Evolutionary conservation across 2,329 filamentous ascomycete genomes (phyloP).

Genomic region (Aaosphaeria arxii): DNA sequence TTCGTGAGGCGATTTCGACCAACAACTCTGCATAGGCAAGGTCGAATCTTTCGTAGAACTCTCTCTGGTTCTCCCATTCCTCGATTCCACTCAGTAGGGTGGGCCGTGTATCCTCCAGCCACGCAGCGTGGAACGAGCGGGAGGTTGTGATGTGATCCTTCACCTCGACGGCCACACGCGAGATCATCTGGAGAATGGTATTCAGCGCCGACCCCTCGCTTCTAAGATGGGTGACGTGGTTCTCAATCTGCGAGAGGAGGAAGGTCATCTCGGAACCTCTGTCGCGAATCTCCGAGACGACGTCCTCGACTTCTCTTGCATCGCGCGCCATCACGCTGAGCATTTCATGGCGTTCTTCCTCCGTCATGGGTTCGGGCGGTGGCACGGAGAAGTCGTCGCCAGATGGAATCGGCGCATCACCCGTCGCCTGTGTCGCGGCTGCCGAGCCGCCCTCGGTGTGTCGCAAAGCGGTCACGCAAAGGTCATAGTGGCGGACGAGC

Average conservation of each 20-base stretch:
- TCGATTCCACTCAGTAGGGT: slow-evolving; percentile 64
- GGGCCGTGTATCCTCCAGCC: slow-evolving; percentile 68
- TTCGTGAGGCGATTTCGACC: slow-evolving; percentile 76
- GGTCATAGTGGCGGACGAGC: slow-evolving; percentile 83
- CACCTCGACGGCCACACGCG: slow-evolving; percentile 65
- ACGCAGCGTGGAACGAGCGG: slow-evolving; percentile 60
- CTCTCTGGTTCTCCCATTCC: slow-evolving; percentile 72
- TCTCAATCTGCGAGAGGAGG: slow-evolving; percentile 61
- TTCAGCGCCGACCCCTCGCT: slow-evolving; percentile 57
- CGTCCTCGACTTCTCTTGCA: slow-evolving; percentile 60
- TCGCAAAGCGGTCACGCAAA: slow-evolving; percentile 86
- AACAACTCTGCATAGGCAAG: slow-evolving; percentile 81
- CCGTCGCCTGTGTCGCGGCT: slow-evolving; percentile 43
- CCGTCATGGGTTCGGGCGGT: slow-evolving; percentile 69
- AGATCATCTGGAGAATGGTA: slow-evolving; percentile 63
- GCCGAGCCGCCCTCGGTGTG: slow-evolving; percentile 69
- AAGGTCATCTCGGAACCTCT: slow-evolving; percentile 74
- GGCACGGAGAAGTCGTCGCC: slow-evolving; percentile 35
- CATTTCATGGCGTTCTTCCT: slow-evolving; percentile 78
- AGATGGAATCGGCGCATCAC: slow-evolving; percentile 30
- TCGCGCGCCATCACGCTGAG: slow-evolving; percentile 75
- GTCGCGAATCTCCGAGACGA: slow-evolving; percentile 67
- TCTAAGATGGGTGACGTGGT: slow-evolving; percentile 59
- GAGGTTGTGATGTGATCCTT: slow-evolving; percentile 64
- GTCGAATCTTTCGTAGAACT: slow-evolving; percentile 86